Conservation (phyloP, 169 alveolate genomes). For the Cryptosporidium bovis region DNA sequence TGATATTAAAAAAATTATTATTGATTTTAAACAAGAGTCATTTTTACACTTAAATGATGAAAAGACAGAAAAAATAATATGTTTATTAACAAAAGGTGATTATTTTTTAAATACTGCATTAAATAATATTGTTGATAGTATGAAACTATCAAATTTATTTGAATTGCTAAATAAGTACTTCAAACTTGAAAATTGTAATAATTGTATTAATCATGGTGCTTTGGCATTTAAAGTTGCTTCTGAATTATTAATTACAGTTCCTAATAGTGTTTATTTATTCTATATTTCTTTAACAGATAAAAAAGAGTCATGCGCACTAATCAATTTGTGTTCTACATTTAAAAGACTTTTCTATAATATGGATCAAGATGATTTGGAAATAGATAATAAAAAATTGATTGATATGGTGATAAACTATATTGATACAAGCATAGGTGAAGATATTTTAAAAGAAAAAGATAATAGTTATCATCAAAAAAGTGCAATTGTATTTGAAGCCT, state of each 20-base stretch:
- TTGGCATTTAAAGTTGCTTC: slow-evolving; percentile 19
- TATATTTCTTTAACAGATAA: slow-evolving; percentile 19
- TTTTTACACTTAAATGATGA: slow-evolving; percentile 29
- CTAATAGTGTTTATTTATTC: slow-evolving; percentile 36
- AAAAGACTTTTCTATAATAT: neutral
- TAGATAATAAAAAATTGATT: neutral
- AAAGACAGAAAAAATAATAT: slow-evolving; percentile 7
- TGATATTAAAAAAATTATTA: slow-evolving; percentile 15
- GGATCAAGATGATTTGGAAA: neutral
- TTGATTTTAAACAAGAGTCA: slow-evolving; percentile 26
- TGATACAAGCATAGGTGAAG: neutral
- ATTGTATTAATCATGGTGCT: slow-evolving; percentile 35
- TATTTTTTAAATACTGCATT: neutral
- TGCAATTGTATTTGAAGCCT: neutral
- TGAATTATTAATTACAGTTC: slow-evolving; percentile 11
- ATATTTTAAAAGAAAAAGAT: neutral
- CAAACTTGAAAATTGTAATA: slow-evolving; percentile 25
- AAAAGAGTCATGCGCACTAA: slow-evolving; percentile 23
- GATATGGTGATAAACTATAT: neutral
- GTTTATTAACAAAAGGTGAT: neutral
- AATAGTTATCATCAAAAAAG: neutral
- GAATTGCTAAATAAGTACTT: neutral
- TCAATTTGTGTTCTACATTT: neutral
- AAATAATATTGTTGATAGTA: neutral
- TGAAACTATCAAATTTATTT: neutral